A percentile compares a stretch with the other conserved stretches of the same genome.
These are phyloP conservation scores for Stenocarpella maydis DNA, from an alignment of 2,329 filamentous ascomycete species.

Conservation along the genomic window DNA sequence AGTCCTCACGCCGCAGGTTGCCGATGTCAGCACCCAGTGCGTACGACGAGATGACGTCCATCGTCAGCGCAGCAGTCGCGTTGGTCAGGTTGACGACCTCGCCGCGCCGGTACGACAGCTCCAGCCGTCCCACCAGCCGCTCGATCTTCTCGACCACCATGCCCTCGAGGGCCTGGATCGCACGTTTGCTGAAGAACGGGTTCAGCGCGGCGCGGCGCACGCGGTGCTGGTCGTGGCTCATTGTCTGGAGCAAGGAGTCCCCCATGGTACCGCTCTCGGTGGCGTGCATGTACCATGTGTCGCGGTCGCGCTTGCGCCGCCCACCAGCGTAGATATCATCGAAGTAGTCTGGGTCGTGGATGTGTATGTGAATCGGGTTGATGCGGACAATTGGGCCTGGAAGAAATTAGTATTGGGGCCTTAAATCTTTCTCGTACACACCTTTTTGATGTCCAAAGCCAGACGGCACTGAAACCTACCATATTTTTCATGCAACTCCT, in stretches of 20 bases:
- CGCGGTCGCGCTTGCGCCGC: background rate
- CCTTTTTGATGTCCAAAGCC: too few relatives aligned
- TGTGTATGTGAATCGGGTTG: background rate
- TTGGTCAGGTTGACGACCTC: background rate
- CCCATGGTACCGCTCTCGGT: background rate
- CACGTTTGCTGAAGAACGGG: slow-evolving; percentile 2
- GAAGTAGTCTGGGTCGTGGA: background rate
- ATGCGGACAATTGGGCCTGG: slow-evolving; percentile 2
- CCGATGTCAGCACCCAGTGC: background rate
- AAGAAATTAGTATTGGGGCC: too few relatives aligned
- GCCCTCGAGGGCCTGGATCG: background rate
- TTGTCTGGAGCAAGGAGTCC: background rate
- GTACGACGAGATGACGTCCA: background rate
- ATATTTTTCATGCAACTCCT: background rate
- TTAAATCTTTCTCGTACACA: too few relatives aligned
- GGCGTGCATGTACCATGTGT: background rate
- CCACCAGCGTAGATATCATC: background rate
- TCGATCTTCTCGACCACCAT: background rate
- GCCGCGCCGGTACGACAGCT: background rate
- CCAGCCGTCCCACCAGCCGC: background rate
- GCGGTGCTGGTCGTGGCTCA: background rate
- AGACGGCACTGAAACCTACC: background rate
- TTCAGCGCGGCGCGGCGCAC: background rate
- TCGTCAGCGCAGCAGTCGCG: background rate
- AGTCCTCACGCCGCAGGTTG: background rate